phyloP scores from a whole-genome alignment of 2,329 filamentous ascomycete species.

The Tolypocladium guangdongense region DNA sequence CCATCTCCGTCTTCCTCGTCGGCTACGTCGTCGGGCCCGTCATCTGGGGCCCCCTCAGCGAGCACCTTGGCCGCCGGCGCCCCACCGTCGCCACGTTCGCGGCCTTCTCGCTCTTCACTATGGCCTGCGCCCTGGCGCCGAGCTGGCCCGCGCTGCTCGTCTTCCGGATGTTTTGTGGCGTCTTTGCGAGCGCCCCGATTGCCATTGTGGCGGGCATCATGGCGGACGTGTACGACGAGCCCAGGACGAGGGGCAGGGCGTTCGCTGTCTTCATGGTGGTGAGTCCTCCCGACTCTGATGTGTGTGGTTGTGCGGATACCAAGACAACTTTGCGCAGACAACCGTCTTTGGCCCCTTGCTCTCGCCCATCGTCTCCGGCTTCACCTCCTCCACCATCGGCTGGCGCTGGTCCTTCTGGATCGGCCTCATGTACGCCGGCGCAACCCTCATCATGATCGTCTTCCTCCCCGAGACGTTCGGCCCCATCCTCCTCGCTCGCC shows the following conservation, averaged over 20 bases:
- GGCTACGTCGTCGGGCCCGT: conserved; percentile 53
- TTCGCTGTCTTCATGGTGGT: conserved; percentile 56
- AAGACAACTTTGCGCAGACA: conserved; percentile 22
- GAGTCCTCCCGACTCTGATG: neutral
- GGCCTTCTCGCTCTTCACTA: conserved; percentile 35
- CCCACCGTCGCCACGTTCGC: conserved; percentile 30
- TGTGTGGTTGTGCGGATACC: neutral
- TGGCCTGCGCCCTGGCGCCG: conserved; percentile 41
- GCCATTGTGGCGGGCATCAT: conserved; percentile 50
- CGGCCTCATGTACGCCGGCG: conserved; percentile 55
- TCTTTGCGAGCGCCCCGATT: conserved; percentile 44
- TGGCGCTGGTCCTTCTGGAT: conserved; percentile 68
- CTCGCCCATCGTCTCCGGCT: conserved; percentile 55
- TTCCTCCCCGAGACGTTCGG: conserved; percentile 55
- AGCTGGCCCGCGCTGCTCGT: conserved; percentile 41
- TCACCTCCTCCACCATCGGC: conserved; percentile 42
- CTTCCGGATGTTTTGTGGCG: conserved; percentile 39
- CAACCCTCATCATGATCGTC: conserved; percentile 47
- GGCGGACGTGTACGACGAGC: conserved; percentile 50
- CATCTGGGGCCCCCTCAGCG: conserved; percentile 54
- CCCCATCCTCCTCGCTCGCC: conserved; percentile 43
- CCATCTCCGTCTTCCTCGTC: conserved; percentile 52
- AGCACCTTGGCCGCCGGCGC: conserved; percentile 46
- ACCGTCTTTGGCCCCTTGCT: conserved; percentile 58
- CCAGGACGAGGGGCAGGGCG: conserved; percentile 40